Base-by-base conservation (phyloP, 73 alveolate genomes). In the Symbiodinium pilosum region DNA sequence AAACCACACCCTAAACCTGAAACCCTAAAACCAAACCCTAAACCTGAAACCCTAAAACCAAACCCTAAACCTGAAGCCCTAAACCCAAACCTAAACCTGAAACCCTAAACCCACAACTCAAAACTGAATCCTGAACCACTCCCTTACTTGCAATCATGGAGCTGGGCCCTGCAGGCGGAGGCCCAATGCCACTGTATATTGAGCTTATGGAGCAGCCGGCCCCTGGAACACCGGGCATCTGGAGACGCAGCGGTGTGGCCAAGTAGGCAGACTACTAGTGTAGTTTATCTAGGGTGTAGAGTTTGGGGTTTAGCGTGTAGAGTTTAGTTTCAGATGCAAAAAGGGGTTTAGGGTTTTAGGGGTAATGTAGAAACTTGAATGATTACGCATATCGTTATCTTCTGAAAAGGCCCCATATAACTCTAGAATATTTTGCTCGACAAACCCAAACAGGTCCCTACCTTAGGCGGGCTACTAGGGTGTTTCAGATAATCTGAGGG, bases 1-100 rank as follows among this genome's bases (percentile, higher is more conserved):
- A 47, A 47, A 47, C 64, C 64, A 47, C 64, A 8, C 64, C 64
- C 64, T 56, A 20, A 8, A 47, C 59, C 59, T 14, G 6, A 47
- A 47, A 47, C 59, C 59, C 59, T 56, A 56, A 56, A 56, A n/a
- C 77, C 77, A 24, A 59, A 7, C 0, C 39, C 39, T 1, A 59
- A 59, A n/a, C 77, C 77, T 16, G 1, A 59, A 59, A 1, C 5
- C 39, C 28, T 1, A 4, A 59, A 2, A n/a, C 39, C 36, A 59
- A 59, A 59, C 77, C 77, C 77, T 59, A 59, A 59, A 59, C 77
- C 77, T 36, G 18, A 59, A 59, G 28, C 77, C 77, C 77, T 59
- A 16, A 59, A 59, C 77, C 77, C 77, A 1, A 59, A 59, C 39
- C 77, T 16, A 59, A 59, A 59, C 77, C 77, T 36, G 18, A 59